Percentiles rank a stretch among this genome's conserved stretches.
phyloP scores from a whole-genome alignment of 768 basidiomycete species.

The Lactarius akahatsu region DNA sequence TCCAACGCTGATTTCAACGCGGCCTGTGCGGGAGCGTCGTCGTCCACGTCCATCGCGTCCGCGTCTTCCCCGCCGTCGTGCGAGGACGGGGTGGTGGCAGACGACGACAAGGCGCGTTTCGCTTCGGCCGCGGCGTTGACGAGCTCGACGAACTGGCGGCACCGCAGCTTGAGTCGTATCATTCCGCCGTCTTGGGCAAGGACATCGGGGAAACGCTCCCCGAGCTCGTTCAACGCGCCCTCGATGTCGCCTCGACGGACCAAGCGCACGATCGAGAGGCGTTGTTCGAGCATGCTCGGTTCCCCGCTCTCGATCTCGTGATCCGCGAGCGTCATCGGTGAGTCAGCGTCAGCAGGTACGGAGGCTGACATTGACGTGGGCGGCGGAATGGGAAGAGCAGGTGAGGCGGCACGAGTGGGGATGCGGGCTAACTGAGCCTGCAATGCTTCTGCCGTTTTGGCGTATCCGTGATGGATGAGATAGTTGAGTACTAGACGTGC shows the following conservation, averaged over 20 bases:
- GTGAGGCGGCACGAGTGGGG: conserved; percentile 18
- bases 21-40: conserved; percentile 41
- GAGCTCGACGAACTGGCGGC: conserved; percentile 84
- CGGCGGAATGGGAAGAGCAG: conserved; percentile 27
- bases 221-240: conserved; percentile 56
- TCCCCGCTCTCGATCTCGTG: conserved; percentile 44
- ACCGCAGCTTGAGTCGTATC: conserved; percentile 78
- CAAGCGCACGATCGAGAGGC: conserved; percentile 69
- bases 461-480: conserved; percentile 83
- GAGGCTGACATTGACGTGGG: conserved; percentile 21
- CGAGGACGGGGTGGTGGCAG: conserved; percentile 4
- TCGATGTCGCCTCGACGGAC: conserved; percentile 72
- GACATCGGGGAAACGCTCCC: conserved; percentile 58
- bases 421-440: conserved; percentile 44
- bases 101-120: conserved; percentile 19
- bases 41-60: conserved; percentile 60
- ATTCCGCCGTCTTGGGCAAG: conserved; percentile 66
- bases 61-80: conserved; percentile 24
- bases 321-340: conserved; percentile 28
- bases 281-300: conserved; percentile 47
- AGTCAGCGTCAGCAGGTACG: conserved; percentile 27
- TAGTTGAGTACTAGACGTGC: conserved; percentile 77
- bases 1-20: conserved; percentile 63
- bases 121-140: conserved; percentile 27
- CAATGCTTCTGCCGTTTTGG: conserved; percentile 66